These are phyloP conservation scores for Pulveroboletus sp. DNA, from an alignment of 1,284 basidiomycete genomes.

Conservation along the genomic window DNA sequence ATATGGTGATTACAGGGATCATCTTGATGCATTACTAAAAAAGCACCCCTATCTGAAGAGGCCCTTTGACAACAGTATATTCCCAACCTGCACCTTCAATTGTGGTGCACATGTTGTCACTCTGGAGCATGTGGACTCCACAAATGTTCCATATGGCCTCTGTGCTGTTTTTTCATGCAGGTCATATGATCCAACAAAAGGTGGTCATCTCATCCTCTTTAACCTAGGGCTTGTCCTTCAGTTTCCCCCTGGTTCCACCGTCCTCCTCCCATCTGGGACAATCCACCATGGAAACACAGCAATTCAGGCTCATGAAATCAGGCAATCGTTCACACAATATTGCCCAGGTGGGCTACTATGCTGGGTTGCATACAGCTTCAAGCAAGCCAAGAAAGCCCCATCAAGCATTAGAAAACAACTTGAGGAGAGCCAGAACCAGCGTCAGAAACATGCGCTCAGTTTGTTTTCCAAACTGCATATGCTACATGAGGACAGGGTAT, in stretches of 20 bases:
- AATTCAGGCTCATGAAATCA: not conserved
- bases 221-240: not conserved
- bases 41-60: not conserved
- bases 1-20: not conserved
- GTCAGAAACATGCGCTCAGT: too few relatives aligned
- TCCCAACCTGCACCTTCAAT: not conserved
- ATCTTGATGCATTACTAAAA: too few relatives aligned
- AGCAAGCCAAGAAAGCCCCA: not conserved
- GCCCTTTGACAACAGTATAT: not conserved
- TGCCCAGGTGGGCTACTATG: not conserved
- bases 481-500: too few relatives aligned
- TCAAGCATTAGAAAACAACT: too few relatives aligned
- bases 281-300: not conserved
- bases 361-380: not conserved
- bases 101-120: not conserved
- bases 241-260: not conserved
- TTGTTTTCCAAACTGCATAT: too few relatives aligned
- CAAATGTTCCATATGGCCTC: not conserved
- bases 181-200: not conserved
- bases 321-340: not conserved
- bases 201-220: not conserved
- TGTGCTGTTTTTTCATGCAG: not conserved
- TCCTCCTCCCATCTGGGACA: not conserved
- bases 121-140: not conserved
- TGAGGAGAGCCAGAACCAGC: too few relatives aligned